These are phyloP conservation scores for Sphenostylis stenocarpa DNA, from an alignment of 306 rosid genomes.

Conservation along the genomic window DNA sequence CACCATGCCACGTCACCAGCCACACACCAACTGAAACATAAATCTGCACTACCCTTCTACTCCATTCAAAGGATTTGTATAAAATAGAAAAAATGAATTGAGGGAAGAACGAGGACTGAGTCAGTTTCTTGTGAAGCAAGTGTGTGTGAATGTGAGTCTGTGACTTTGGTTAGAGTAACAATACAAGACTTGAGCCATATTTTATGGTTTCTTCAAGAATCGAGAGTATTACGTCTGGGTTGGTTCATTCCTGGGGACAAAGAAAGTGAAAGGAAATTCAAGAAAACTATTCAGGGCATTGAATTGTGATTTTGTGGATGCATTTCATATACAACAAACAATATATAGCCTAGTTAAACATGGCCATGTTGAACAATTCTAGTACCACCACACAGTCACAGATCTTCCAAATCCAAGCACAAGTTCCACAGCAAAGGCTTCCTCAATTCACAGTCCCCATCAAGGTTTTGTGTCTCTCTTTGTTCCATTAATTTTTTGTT, in stretches of 20 bases:
- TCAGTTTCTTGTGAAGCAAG: constrained; percentile 28
- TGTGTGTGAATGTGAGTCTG: not conserved
- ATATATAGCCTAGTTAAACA: constrained; percentile 5
- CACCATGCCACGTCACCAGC: constrained; percentile 21
- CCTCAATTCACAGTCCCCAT: constrained; percentile 30
- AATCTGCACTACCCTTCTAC: not conserved
- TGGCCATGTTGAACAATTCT: constrained; percentile 25
- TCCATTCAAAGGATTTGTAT: not conserved
- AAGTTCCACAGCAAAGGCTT: constrained; percentile 40
- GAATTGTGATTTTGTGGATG: not conserved
- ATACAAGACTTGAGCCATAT: constrained; percentile 6
- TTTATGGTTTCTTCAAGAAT: not conserved
- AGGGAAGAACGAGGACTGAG: constrained; percentile 12
- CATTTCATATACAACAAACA: not conserved
- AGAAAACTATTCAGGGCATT: not conserved
- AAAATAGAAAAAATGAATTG: not conserved
- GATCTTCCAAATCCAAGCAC: not conserved
- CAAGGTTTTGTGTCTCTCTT: constrained; percentile 38
- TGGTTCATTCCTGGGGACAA: constrained; percentile 35
- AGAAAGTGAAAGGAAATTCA: constrained; percentile 33
- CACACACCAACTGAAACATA: not conserved
- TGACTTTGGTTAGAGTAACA: constrained; percentile 3
- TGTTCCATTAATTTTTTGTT: constrained; percentile 24
- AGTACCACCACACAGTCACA: constrained; percentile 14
- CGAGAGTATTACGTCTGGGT: constrained; percentile 18